phyloP scores from a whole-genome alignment of 257 asterid genomes.

The Schizonepeta tenuifolia region DNA sequence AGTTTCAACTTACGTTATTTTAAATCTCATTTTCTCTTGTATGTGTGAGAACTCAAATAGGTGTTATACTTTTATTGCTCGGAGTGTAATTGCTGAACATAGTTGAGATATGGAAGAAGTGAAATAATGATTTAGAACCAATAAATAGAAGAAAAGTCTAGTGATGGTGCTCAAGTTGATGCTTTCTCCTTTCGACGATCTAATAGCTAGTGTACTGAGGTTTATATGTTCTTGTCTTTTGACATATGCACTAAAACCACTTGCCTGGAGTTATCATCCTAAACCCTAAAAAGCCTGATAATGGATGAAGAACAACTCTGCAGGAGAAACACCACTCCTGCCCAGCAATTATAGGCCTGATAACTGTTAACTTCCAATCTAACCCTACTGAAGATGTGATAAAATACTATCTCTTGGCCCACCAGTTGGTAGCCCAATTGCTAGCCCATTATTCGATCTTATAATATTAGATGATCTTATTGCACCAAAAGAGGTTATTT shows the following conservation, averaged over 20 bases:
- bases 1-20: background rate
- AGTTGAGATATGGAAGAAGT: background rate
- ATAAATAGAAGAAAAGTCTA: no score
- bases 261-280: no score
- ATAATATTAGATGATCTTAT: background rate
- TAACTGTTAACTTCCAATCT: no score
- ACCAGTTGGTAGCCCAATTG: background rate
- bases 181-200: no score
- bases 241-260: no score
- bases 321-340: background rate
- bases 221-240: no score
- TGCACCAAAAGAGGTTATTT: background rate
- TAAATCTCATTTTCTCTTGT: background rate
- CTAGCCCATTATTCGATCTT: background rate
- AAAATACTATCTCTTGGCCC: background rate
- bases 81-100: background rate
- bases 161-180: no score
- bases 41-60: background rate
- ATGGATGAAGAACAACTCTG: background rate
- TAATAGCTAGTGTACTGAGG: no score
- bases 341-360: background rate
- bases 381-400: background rate
- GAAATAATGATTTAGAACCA: slow-evolving; percentile 6
- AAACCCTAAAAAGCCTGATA: no score
- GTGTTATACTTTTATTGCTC: no score